phyloP scores from a whole-genome alignment of 306 rosid species.

The Lablab purpureus region DNA sequence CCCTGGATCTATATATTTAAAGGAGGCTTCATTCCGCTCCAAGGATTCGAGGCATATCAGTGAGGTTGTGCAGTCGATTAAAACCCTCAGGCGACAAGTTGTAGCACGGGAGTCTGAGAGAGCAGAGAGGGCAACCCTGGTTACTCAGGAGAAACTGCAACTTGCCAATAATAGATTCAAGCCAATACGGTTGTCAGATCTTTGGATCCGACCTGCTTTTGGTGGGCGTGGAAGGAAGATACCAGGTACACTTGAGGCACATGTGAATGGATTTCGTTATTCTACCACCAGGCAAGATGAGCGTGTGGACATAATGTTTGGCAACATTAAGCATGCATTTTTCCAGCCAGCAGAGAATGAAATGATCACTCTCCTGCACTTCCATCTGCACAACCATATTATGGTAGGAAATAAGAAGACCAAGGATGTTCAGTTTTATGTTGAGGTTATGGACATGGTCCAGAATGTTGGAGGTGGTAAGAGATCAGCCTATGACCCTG shows the following conservation, averaged over 20 bases:
- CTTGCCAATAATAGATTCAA: slow-evolving; percentile 86
- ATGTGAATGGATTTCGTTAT: slow-evolving; percentile 86
- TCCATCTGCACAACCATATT: slow-evolving; percentile 92
- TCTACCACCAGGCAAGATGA: slow-evolving; percentile 89
- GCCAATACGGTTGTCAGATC: slow-evolving; percentile 84
- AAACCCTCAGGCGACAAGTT: slow-evolving; percentile 86
- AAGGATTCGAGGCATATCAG: slow-evolving; percentile 88
- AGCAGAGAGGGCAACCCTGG: slow-evolving; percentile 97
- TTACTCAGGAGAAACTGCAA: slow-evolving; percentile 94
- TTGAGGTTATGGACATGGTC: slow-evolving; percentile 95
- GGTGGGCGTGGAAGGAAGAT: slow-evolving; percentile 96
- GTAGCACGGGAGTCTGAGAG: slow-evolving; percentile 93
- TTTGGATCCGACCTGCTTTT: slow-evolving; percentile 93
- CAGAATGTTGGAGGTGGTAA: slow-evolving; percentile 89
- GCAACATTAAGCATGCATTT: slow-evolving; percentile 87
- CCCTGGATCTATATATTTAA: slow-evolving; percentile 81
- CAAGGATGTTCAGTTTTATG: slow-evolving; percentile 89
- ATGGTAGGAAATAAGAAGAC: slow-evolving; percentile 98
- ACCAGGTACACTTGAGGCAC: slow-evolving; percentile 93
- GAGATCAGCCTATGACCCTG: slow-evolving; percentile 95
- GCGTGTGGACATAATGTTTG: slow-evolving; percentile 85
- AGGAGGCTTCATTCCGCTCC: slow-evolving; percentile 94
- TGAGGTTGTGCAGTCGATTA: slow-evolving; percentile 86
- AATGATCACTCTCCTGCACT: slow-evolving; percentile 94
- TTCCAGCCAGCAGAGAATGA: slow-evolving; percentile 99